A percentile compares a stretch with the other conserved stretches of the same genome.
Evolutionary conservation across 2,329 filamentous ascomycete genomes (phyloP).

Genomic region (Sporothrix humicola): DNA sequence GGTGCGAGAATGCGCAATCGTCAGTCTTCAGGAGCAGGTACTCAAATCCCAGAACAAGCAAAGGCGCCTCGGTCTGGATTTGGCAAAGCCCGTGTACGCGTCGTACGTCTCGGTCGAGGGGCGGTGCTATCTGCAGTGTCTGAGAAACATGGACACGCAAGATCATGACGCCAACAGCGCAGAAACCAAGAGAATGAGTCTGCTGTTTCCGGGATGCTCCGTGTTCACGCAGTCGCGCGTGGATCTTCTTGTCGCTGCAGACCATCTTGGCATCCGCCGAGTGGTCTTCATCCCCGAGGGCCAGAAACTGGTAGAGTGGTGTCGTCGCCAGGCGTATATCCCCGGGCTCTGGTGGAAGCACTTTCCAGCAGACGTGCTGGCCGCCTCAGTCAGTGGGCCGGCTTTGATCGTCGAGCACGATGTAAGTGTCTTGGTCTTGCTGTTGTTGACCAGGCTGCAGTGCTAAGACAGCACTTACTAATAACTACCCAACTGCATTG

Average conservation of each 20-base stretch:
- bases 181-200: slow-evolving; percentile 16
- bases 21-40: slow-evolving; percentile 24
- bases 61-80: slow-evolving; percentile 18
- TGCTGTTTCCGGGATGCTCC: slow-evolving; percentile 27
- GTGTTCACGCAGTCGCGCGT: slow-evolving; percentile 12
- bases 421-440: slow-evolving; percentile 16
- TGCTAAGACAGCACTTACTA: background rate
- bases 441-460: background rate
- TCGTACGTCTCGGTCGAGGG: slow-evolving; percentile 26
- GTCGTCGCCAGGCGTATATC: slow-evolving; percentile 23
- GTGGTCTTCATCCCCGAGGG: slow-evolving; percentile 10
- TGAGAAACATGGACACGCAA: slow-evolving; percentile 7
- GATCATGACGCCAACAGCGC: background rate
- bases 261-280: slow-evolving; percentile 25
- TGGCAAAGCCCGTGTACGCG: slow-evolving; percentile 25
- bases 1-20: slow-evolving; percentile 26
- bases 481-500: background rate
- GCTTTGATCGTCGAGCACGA: slow-evolving; percentile 21
- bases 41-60: slow-evolving; percentile 11
- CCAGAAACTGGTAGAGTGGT: slow-evolving; percentile 11
- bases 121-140: slow-evolving; percentile 22
- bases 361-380: slow-evolving; percentile 20
- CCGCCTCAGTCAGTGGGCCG: slow-evolving; percentile 1
- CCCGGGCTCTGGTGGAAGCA: slow-evolving; percentile 25
- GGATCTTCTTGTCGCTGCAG: slow-evolving; percentile 24